A percentile compares a stretch with the other conserved stretches of the same genome.
phyloP scores from a whole-genome alignment of 2,329 filamentous ascomycete genomes.

The Dothideomycetes sp. region DNA sequence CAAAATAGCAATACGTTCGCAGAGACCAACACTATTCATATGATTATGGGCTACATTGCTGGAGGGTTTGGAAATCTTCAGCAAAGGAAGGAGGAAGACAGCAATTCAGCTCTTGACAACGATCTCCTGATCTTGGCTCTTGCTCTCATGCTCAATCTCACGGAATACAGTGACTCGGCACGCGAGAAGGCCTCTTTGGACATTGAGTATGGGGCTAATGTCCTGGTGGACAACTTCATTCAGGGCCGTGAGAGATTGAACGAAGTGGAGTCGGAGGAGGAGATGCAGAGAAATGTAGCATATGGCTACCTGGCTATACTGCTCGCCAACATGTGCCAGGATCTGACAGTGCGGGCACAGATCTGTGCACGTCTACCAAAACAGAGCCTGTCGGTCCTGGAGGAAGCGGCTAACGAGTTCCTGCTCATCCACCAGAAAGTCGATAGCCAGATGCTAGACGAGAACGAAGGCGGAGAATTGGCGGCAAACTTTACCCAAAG shows the following conservation, averaged over 20 bases:
- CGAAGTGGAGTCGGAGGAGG: conserved; percentile 58
- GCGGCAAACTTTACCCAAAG: conserved; percentile 44
- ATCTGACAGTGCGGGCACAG: conserved; percentile 32
- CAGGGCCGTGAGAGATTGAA: conserved; percentile 21
- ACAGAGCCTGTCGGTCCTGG: conserved; percentile 40
- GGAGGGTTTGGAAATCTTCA: conserved; percentile 20
- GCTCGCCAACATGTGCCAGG: conserved; percentile 69
- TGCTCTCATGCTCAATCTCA: conserved; percentile 78
- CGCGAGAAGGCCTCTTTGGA: conserved; percentile 18
- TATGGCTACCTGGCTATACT: conserved; percentile 80
- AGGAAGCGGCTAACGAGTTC: conserved; percentile 54
- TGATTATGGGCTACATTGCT: conserved; percentile 23
- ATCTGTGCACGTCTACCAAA: conserved; percentile 33
- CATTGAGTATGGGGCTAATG: conserved; percentile 14
- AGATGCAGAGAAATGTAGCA: conserved; percentile 70
- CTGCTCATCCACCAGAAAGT: conserved; percentile 51
- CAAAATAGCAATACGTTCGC: conserved; percentile 61
- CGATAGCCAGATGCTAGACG: conserved; percentile 41
- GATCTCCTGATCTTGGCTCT: conserved; percentile 69
- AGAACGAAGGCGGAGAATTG: conserved; percentile 38
- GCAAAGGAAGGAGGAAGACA: conserved; percentile 3
- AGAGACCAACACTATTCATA: conserved; percentile 40
- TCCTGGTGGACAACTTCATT: conserved; percentile 23
- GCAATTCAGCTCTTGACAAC: conserved; percentile 47
- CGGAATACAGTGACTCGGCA: conserved; percentile 63